Conservation (phyloP, 2,329 filamentous ascomycete genomes). For the Penicillium oxalicum region DNA sequence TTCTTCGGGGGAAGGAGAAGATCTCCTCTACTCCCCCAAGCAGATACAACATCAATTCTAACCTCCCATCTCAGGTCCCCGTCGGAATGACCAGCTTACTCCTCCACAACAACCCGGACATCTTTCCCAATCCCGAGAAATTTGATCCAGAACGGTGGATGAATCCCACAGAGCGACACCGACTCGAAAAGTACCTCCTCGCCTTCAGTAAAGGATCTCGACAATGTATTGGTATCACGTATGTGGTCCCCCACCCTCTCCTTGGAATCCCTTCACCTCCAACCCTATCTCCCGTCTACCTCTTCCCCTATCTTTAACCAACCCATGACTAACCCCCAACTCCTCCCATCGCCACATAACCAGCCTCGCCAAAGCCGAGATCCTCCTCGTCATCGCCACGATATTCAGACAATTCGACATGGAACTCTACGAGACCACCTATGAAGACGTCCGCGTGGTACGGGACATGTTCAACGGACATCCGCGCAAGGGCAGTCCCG, state of each 20-base stretch:
- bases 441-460: slow-evolving; percentile 24
- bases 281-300: no score
- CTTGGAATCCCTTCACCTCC: no score
- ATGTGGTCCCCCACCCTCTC: background rate
- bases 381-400: slow-evolving; percentile 26
- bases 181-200: slow-evolving; percentile 34
- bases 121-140: slow-evolving; percentile 32
- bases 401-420: slow-evolving; percentile 28
- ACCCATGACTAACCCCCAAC: background rate
- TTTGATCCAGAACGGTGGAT: slow-evolving; percentile 39
- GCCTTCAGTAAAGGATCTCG: slow-evolving; percentile 39
- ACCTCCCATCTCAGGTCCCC: slow-evolving; percentile 20
- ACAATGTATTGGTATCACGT: slow-evolving; percentile 45
- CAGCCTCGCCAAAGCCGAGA: slow-evolving; percentile 31
- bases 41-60: background rate
- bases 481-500: slow-evolving; percentile 13
- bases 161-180: slow-evolving; percentile 24
- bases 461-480: slow-evolving; percentile 22
- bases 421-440: slow-evolving; percentile 28
- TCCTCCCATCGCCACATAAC: no score
- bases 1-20: no score
- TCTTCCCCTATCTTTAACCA: background rate
- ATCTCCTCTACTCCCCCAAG: no score
- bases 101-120: slow-evolving; percentile 30
- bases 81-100: slow-evolving; percentile 36